Conservation (phyloP, 192 early-diverging fungal genomes). For the Backusella macrospora region DNA sequence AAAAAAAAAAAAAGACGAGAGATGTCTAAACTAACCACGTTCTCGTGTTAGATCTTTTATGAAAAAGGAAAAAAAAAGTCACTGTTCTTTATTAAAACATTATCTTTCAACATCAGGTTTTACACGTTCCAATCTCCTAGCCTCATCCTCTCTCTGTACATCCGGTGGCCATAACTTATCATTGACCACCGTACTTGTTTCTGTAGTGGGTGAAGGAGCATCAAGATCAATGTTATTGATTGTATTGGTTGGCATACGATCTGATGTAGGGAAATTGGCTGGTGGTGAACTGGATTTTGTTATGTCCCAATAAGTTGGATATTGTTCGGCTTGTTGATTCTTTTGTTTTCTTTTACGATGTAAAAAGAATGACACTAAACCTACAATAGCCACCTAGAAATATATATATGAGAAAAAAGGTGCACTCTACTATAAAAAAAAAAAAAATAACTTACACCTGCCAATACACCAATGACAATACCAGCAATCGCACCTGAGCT, state of each 20-base stretch:
- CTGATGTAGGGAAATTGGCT: background rate
- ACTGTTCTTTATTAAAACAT: too few species aligned
- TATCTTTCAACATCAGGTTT: background rate
- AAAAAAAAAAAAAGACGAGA: too few species aligned
- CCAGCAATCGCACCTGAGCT: conserved; percentile 1
- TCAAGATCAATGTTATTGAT: background rate
- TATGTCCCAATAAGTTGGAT: conserved; percentile 4
- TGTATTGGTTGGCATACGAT: background rate
- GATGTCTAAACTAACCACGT: too few species aligned
- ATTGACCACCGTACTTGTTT: background rate
- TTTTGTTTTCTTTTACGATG: background rate
- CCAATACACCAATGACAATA: conserved; percentile 3
- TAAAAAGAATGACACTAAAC: background rate
- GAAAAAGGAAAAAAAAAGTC: too few species aligned
- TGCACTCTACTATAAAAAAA: background rate
- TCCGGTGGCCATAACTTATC: conserved; percentile 4
- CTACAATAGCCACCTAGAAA: background rate
- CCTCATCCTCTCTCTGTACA: background rate
- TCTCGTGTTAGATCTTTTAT: too few species aligned
- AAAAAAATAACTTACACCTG: background rate
- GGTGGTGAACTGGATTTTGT: background rate
- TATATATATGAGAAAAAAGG: background rate
- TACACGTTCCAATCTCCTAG: background rate
- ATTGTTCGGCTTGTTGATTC: background rate
- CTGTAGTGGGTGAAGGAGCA: background rate